Percentiles rank a stretch among this genome's conserved stretches.
phyloP scores from a whole-genome alignment of 2,329 filamentous ascomycete genomes.

The Drechslerella dactyloides region DNA sequence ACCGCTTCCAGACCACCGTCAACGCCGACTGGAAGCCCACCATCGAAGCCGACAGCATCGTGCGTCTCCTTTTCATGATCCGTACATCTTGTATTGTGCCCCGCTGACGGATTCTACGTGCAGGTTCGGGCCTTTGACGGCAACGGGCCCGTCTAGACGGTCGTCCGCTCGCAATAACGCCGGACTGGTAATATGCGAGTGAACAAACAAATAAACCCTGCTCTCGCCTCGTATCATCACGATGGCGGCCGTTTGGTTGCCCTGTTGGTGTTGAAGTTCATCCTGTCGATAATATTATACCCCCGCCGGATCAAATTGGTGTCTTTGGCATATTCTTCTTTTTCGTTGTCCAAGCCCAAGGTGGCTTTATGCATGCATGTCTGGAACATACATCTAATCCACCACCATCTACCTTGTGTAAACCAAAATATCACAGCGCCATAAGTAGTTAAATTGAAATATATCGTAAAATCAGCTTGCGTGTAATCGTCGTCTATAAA shows the following conservation, averaged over 20 bases:
- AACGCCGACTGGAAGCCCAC: slow-evolving; percentile 22
- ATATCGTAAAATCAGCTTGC: not conserved
- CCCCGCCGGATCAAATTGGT: not conserved
- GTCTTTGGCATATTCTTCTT: not conserved
- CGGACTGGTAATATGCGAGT: no score
- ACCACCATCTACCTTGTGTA: not conserved
- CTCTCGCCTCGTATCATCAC: no score
- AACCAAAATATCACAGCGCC: no score
- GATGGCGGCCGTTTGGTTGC: no score
- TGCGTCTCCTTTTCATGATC: slow-evolving; percentile 25
- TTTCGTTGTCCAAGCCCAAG: no score
- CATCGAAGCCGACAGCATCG: slow-evolving; percentile 30
- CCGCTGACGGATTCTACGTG: not conserved
- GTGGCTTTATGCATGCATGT: not conserved
- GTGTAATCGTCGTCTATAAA: not conserved
- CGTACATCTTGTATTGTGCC: slow-evolving; percentile 11
- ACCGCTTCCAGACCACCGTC: slow-evolving; percentile 2
- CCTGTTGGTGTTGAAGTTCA: no score
- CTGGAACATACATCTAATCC: not conserved
- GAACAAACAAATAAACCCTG: not conserved
- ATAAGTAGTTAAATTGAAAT: not conserved
- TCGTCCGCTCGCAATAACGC: no score
- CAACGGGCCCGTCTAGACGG: not conserved
- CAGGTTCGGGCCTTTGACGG: not conserved
- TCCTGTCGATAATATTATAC: not conserved